phyloP scores from a whole-genome alignment of 78 protist species.

The Dictyostelium discoideum region DNA sequence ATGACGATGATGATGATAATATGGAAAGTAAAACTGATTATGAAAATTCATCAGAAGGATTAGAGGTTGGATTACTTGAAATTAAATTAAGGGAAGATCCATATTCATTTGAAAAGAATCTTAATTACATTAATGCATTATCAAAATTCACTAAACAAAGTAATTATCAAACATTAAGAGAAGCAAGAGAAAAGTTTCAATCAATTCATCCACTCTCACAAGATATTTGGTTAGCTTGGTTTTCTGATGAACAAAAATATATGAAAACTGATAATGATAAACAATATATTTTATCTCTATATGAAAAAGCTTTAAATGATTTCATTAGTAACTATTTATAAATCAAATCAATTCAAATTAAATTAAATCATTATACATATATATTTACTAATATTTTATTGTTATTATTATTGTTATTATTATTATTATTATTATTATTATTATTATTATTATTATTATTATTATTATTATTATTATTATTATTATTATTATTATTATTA shows the following conservation, averaged over 20 bases:
- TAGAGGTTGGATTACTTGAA: conserved; percentile 44
- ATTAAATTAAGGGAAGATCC: conserved; percentile 68
- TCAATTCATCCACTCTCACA: conserved; percentile 25
- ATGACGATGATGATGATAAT: conserved; percentile 7
- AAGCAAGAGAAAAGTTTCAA: conserved; percentile 36
- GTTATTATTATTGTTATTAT: not conserved
- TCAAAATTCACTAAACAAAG: not conserved
- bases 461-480: not conserved
- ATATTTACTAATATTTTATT: not conserved
- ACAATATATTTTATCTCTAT: conserved; percentile 11
- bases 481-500: not conserved
- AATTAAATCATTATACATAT: no score
- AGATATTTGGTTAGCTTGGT: conserved; percentile 43
- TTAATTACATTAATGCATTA: conserved; percentile 23
- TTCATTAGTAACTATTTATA: conserved; percentile 1
- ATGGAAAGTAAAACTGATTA: not conserved
- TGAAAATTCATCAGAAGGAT: conserved; percentile 13
- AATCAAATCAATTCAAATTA: no score
- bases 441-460: not conserved
- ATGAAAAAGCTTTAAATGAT: conserved; percentile 60
- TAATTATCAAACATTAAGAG: not conserved
- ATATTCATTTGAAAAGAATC: conserved; percentile 25
- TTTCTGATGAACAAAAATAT: conserved; percentile 27
- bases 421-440: not conserved
- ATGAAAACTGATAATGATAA: not conserved